Percentiles rank a stretch among this genome's conserved stretches.
These are phyloP conservation scores for Agaricales sp. DNA, from an alignment of 1,284 basidiomycete species.

Conservation along the genomic window DNA sequence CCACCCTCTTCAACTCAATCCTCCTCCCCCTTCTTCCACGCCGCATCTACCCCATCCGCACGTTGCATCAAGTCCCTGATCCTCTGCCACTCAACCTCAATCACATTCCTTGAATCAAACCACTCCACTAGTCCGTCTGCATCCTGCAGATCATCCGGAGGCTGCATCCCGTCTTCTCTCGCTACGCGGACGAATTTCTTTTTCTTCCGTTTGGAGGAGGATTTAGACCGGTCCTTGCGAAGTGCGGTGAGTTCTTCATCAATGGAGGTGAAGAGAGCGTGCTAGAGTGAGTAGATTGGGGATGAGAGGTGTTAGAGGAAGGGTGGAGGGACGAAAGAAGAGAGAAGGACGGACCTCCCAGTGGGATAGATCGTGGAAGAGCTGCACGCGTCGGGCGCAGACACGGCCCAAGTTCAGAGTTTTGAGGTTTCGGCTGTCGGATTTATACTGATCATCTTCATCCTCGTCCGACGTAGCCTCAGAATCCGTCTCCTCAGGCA, in stretches of 20 bases:
- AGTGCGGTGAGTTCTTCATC: slow-evolving; percentile 45
- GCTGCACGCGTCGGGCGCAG: slow-evolving; percentile 57
- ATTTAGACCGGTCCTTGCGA: slow-evolving; percentile 12
- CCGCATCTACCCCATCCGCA: slow-evolving; percentile 46
- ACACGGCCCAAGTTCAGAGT: slow-evolving; percentile 58
- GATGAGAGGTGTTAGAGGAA: slow-evolving; percentile 4
- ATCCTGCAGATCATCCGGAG: slow-evolving; percentile 54
- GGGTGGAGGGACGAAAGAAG: slow-evolving; percentile 3
- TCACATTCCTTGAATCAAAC: slow-evolving; percentile 63
- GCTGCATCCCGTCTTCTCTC: slow-evolving; percentile 38
- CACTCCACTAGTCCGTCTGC: slow-evolving; percentile 74
- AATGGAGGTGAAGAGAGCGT: slow-evolving; percentile 46
- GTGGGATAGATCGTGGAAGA: slow-evolving; percentile 71
- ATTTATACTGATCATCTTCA: slow-evolving; percentile 17
- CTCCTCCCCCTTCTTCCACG: slow-evolving; percentile 33
- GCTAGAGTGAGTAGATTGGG: slow-evolving; percentile 27
- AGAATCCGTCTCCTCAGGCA: slow-evolving; percentile 17
- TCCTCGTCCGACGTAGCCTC: slow-evolving; percentile 22
- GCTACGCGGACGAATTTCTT: slow-evolving; percentile 41
- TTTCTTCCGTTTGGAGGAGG: slow-evolving; percentile 20
- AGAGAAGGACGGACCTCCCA: slow-evolving; percentile 60
- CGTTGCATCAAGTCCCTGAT: slow-evolving; percentile 65
- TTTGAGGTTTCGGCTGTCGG: slow-evolving; percentile 11
- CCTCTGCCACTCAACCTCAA: slow-evolving; percentile 58
- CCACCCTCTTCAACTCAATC: slow-evolving; percentile 13